These are phyloP conservation scores for Solanum clarkiae DNA, from an alignment of 257 asterid species.

Conservation along the genomic window DNA sequence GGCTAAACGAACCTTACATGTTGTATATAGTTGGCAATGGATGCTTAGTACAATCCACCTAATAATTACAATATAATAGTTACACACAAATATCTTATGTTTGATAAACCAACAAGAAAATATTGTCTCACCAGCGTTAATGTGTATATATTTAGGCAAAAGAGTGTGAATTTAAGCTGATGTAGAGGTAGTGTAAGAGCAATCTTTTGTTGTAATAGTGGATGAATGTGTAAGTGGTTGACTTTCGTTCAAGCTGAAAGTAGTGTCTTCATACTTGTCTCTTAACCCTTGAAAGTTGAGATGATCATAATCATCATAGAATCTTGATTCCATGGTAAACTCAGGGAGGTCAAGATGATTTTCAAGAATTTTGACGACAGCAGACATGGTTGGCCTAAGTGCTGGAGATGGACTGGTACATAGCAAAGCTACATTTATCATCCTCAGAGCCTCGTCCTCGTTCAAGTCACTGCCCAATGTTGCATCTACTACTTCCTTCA, in stretches of 20 bases:
- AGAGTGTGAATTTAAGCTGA: not conserved
- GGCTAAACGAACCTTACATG: not conserved
- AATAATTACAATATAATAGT: not conserved
- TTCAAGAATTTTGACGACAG: conserved; percentile 43
- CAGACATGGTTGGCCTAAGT: conserved; percentile 52
- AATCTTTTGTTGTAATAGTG: not conserved
- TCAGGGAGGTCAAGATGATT: conserved; percentile 25
- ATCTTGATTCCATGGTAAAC: conserved; percentile 21
- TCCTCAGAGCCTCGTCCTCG: conserved; percentile 26
- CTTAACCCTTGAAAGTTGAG: conserved; percentile 27
- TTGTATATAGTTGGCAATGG: not conserved
- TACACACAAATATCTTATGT: not conserved
- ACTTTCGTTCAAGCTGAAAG: not conserved
- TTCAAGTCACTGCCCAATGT: conserved; percentile 11
- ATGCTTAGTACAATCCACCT: not conserved
- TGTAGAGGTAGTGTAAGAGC: conserved; percentile 1
- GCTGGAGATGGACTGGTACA: conserved; percentile 59
- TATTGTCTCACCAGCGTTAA: not conserved
- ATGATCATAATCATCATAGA: conserved; percentile 12
- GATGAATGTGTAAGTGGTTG: not conserved
- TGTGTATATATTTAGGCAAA: no score
- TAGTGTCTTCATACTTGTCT: conserved; percentile 22
- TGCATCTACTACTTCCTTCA: conserved; percentile 42
- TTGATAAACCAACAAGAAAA: not conserved
- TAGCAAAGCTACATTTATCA: conserved; percentile 38